Evolutionary conservation across 2,329 filamentous ascomycete species (phyloP), one percentile per base, ranked within the genome.

Genomic region (Stachybotrys elegans): DNA sequence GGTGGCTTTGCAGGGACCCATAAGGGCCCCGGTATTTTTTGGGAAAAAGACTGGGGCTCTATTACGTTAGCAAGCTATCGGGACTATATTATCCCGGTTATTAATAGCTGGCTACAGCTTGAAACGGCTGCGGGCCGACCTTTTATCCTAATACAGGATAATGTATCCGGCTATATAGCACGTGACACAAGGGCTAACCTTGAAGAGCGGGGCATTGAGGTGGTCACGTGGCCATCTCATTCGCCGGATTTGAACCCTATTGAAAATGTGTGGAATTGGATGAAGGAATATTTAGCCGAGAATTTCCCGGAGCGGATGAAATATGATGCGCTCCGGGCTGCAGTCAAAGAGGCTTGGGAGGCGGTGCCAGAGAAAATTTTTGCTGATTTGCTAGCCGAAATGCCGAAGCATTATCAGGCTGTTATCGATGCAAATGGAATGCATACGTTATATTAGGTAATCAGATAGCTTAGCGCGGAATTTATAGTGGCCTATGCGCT

Each of bases 261-360:
- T 9, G 14, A 22, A 32, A 42, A 17, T 29, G 34, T 42, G 20
- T 32, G 14, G 29, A 40, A 22, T 23, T 31, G 20, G 21, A 27
- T 38, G 39, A 21, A 20, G 37, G 23, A 43, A 38, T 29, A 29
- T 43, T 32, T 27, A 43, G 23, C 12, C 29, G 39, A 20, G 14
- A 8, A 8, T 32, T 42, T 32, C 17, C 34, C 34, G 14, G 25
- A 29, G 25, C 14, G 25, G 25, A 32, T 42, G 20, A 25, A n/a
- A 29, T 42, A 17, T 29, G n/a, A n/a, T n/a, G 8, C 29, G n/a
- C 11, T 42, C 13, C 29, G 9, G 21, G 22, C 16, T 22, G 22
- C 34, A 32, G n/a, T 32, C 34, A 20, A 42, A 6, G 19, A 42
- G 19, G 29, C 22, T 34, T 32, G 34, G 29, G 29, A 32, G 25